Conservation (phyloP, 2,329 filamentous ascomycete genomes). For the Claviceps maximensis region DNA sequence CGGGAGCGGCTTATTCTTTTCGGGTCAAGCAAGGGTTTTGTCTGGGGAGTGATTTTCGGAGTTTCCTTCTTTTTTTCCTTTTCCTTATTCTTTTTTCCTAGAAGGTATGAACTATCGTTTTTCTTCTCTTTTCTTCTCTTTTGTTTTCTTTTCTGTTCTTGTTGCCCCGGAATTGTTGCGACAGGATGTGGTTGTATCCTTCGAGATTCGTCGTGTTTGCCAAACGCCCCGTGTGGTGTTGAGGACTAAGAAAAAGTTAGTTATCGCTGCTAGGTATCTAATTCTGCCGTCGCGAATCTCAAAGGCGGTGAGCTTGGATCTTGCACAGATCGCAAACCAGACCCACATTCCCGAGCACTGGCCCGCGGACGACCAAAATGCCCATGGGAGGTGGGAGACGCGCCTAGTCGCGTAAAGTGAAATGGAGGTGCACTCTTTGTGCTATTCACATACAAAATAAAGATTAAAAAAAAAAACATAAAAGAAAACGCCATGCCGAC, state of each 20-base stretch:
- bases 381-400: conserved; percentile 11
- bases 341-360: not conserved
- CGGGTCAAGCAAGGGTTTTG: not conserved
- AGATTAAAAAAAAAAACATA: not conserved
- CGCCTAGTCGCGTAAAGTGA: conserved; percentile 28
- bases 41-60: too few species aligned
- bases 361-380: not conserved
- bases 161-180: not conserved
- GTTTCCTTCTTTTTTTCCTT: not conserved
- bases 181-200: not conserved
- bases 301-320: conserved; percentile 15
- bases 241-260: conserved; percentile 9
- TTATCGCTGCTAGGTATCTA: not conserved
- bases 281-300: conserved; percentile 5
- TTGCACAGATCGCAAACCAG: conserved; percentile 16
- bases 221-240: not conserved
- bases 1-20: not conserved
- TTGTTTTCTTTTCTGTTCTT: too few species aligned
- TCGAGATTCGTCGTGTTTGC: not conserved
- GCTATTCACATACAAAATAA: conserved; percentile 10
- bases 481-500: conserved; percentile 34
- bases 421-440: conserved; percentile 1
- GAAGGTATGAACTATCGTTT: too few species aligned
- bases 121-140: too few species aligned
- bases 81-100: too few species aligned